phyloP scores from a whole-genome alignment of 176 grass and related monocot genomes.

The Aegilops tauschii region DNA sequence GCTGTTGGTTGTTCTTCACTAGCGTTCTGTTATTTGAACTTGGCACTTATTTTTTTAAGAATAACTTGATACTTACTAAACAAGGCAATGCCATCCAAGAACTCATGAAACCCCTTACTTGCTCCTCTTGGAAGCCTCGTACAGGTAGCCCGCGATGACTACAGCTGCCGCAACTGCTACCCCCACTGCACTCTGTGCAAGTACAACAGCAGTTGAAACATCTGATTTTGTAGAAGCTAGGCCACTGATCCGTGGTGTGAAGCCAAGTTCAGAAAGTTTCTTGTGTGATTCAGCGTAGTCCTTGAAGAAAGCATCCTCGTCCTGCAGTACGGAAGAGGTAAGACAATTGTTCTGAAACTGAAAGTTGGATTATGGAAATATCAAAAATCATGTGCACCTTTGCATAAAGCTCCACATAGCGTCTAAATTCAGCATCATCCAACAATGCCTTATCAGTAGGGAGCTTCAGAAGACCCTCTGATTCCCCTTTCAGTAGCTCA shows the following conservation, averaged over 20 bases:
- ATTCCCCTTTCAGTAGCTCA: constrained; percentile 66
- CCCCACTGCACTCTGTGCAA: constrained; percentile 77
- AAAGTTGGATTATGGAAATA: constrained; percentile 12
- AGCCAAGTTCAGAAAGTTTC: constrained; percentile 89
- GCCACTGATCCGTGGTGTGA: constrained; percentile 43
- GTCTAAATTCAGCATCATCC: constrained; percentile 80
- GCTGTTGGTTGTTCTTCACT: not conserved
- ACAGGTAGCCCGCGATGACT: constrained; percentile 66
- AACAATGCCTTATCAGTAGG: constrained; percentile 78
- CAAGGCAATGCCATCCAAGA: not conserved
- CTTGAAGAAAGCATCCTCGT: constrained; percentile 89
- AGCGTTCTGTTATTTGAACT: constrained; percentile 25
- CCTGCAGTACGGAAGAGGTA: constrained; percentile 34
- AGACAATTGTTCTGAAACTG: constrained; percentile 18
- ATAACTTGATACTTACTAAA: constrained; percentile 10
- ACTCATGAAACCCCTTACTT: constrained; percentile 36
- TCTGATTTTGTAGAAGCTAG: constrained; percentile 45
- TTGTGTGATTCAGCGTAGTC: constrained; percentile 93
- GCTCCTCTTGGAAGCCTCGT: constrained; percentile 61
- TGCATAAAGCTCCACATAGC: constrained; percentile 83
- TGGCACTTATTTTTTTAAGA: not conserved
- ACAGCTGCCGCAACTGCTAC: constrained; percentile 78
- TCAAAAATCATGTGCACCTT: constrained; percentile 37
- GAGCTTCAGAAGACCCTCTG: constrained; percentile 84
- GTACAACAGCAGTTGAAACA: constrained; percentile 27